Conservation (phyloP, 2,329 filamentous ascomycete genomes). For the Gremmenia infestans region DNA sequence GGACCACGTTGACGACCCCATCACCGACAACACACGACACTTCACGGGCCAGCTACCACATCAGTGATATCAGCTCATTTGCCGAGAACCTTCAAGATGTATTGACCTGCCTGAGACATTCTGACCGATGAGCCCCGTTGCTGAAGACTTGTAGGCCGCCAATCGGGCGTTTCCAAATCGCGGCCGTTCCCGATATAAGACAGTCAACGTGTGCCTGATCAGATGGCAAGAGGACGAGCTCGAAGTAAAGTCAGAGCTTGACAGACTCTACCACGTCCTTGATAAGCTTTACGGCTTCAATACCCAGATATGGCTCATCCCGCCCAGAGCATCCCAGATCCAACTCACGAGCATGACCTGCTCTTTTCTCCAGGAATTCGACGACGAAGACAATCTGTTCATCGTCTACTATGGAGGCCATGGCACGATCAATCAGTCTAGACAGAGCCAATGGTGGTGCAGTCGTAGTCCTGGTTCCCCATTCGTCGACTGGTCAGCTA, state of each 20-base stretch:
- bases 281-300: slow-evolving; percentile 47
- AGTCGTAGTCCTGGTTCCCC: slow-evolving; percentile 1
- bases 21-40: slow-evolving; percentile 12
- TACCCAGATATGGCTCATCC: slow-evolving; percentile 54
- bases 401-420: slow-evolving; percentile 57
- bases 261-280: slow-evolving; percentile 52
- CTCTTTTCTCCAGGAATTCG: slow-evolving; percentile 52
- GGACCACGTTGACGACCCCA: slow-evolving; percentile 8
- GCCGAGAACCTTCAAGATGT: slow-evolving; percentile 15
- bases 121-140: neutral
- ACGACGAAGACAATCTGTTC: slow-evolving; percentile 51
- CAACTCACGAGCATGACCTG: slow-evolving; percentile 43
- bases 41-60: slow-evolving; percentile 10
- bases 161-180: slow-evolving; percentile 41
- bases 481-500: slow-evolving; percentile 49
- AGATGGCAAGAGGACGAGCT: slow-evolving; percentile 56
- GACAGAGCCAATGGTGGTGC: slow-evolving; percentile 16
- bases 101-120: neutral
- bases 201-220: slow-evolving; percentile 49
- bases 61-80: slow-evolving; percentile 12
- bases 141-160: slow-evolving; percentile 10
- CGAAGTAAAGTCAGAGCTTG: slow-evolving; percentile 49
- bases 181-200: slow-evolving; percentile 48
- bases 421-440: slow-evolving; percentile 49
- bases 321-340: slow-evolving; percentile 50